Percentiles rank a stretch among this genome's conserved stretches.
Evolutionary conservation across 2,329 filamentous ascomycete genomes (phyloP).

Genomic region (Decorospora gaudefroyi): DNA sequence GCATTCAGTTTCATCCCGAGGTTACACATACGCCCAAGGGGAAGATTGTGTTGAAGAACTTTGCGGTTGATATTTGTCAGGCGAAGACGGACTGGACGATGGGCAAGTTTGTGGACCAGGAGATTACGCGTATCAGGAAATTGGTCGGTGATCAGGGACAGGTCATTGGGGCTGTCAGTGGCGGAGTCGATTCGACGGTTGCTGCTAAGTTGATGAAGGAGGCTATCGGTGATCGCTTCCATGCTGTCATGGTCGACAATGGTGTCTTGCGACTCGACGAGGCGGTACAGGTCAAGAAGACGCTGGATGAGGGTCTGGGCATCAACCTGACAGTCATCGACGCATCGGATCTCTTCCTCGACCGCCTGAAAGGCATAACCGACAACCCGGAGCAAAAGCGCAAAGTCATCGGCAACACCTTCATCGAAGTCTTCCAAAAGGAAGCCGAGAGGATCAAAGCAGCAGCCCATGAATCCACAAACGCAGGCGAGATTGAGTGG

Average conservation of each 20-base stretch:
- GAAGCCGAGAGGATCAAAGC: conserved; percentile 76
- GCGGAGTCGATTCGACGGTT: conserved; percentile 89
- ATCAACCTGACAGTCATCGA: conserved; percentile 92
- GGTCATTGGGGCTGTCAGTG: conserved; percentile 78
- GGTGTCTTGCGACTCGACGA: conserved; percentile 86
- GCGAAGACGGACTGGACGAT: conserved; percentile 82
- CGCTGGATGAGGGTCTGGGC: conserved; percentile 74
- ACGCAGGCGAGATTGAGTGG: conserved; percentile 78
- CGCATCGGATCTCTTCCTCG: conserved; percentile 76
- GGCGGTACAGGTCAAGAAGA: conserved; percentile 78
- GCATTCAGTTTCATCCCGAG: conserved; percentile 90
- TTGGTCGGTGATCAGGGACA: conserved; percentile 82
- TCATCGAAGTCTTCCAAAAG: conserved; percentile 82
- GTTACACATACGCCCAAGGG: conserved; percentile 74
- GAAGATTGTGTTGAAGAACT: conserved; percentile 75
- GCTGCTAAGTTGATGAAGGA: conserved; percentile 83
- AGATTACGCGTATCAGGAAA: conserved; percentile 77
- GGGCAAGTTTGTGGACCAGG: conserved; percentile 78
- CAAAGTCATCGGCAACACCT: conserved; percentile 83
- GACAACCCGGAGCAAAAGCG: conserved; percentile 83
- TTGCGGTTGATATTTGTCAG: conserved; percentile 79
- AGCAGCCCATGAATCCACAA: conserved; percentile 66
- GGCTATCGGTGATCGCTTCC: conserved; percentile 83
- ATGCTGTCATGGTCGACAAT: conserved; percentile 84
- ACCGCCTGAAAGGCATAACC: conserved; percentile 71